Evolutionary conservation across 305 asterid species (phyloP).

Genomic region (Coffea humblotiana): DNA sequence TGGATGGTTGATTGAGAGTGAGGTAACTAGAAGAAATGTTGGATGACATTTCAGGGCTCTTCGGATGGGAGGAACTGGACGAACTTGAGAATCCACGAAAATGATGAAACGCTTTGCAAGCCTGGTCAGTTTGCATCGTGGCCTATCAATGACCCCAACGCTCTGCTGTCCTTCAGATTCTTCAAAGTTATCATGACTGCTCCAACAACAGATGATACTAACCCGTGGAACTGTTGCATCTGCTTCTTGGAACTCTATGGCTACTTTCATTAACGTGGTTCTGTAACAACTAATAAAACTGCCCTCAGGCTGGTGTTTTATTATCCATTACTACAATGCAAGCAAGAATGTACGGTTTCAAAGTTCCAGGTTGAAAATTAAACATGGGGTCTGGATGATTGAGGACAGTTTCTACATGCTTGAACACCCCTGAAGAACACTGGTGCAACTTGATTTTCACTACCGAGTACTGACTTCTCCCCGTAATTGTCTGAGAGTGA

Average conservation of each 20-base stretch:
- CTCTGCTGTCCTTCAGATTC: constrained; percentile 85
- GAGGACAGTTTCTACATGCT: too few relatives aligned
- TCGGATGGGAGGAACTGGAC: constrained; percentile 82
- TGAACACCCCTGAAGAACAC: too few relatives aligned
- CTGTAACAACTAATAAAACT: neutral
- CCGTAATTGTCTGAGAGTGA: too few relatives aligned
- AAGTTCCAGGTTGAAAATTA: neutral
- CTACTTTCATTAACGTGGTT: constrained; percentile 48
- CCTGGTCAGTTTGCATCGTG: constrained; percentile 94
- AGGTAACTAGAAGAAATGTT: neutral
- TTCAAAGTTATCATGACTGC: constrained; percentile 59
- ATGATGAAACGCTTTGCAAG: constrained; percentile 72
- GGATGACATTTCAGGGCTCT: constrained; percentile 60
- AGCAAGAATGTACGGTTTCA: neutral
- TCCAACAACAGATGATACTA: constrained; percentile 63
- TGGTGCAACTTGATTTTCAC: too few relatives aligned
- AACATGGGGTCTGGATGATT: too few relatives aligned
- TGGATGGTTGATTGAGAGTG: neutral
- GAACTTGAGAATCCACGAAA: constrained; percentile 75
- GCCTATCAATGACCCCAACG: constrained; percentile 70
- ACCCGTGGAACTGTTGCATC: constrained; percentile 85
- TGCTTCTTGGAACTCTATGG: constrained; percentile 97
- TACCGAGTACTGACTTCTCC: too few relatives aligned
- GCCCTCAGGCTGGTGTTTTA: neutral
- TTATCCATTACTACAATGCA: neutral